phyloP scores from a whole-genome alignment of 306 rosid genomes.

The Amphicarpaea edgeworthii region DNA sequence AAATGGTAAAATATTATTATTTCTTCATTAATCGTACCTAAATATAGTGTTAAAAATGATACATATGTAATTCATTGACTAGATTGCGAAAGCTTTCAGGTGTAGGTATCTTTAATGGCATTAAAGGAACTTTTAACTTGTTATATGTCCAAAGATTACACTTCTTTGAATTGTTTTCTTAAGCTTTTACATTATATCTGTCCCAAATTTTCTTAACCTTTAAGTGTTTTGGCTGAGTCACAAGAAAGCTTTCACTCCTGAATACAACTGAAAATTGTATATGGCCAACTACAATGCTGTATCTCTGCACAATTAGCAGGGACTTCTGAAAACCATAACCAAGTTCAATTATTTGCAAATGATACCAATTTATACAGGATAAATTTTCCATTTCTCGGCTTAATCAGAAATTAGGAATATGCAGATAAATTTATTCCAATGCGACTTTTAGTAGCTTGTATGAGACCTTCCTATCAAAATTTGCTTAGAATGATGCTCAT shows the following conservation, averaged over 20 bases:
- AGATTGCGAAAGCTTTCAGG: conserved; percentile 25
- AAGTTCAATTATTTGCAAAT: conserved; percentile 18
- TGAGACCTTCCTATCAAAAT: conserved; percentile 15
- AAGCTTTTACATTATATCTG: conserved; percentile 18
- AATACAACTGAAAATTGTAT: conserved; percentile 16
- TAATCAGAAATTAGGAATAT: background rate
- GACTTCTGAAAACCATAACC: conserved; percentile 10
- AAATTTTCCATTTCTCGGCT: conserved; percentile 21
- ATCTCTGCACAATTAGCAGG: background rate
- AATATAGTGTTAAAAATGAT: conserved; percentile 13
- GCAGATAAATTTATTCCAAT: conserved; percentile 11
- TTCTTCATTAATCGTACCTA: conserved; percentile 16
- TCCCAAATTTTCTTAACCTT: background rate
- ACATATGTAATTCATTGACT: conserved; percentile 26
- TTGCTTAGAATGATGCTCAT: conserved; percentile 22
- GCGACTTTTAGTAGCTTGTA: background rate
- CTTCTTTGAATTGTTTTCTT: background rate
- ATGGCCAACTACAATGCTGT: background rate
- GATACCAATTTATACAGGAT: background rate
- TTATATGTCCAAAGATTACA: background rate
- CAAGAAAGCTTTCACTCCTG: background rate
- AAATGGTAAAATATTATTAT: conserved; percentile 66
- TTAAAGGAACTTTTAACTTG: conserved; percentile 2
- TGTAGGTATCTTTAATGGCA: conserved; percentile 3
- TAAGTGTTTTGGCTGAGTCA: background rate